Evolutionary conservation across 2,329 filamentous ascomycete genomes (phyloP).

Genomic region (Pseudocercospora cruenta): DNA sequence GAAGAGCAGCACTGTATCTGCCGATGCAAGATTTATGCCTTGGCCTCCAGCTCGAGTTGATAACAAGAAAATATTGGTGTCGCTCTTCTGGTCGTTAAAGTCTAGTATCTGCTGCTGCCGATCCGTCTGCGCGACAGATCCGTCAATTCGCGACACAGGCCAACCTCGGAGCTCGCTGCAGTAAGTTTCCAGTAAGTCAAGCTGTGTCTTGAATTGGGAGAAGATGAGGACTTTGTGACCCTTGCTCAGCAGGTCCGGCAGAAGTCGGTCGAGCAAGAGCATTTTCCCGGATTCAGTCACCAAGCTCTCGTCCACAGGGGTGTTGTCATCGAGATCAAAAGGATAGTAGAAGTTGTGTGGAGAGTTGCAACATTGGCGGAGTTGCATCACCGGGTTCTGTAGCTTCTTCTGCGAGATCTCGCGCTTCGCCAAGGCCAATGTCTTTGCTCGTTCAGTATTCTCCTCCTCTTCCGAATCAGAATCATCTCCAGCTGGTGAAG

Average conservation of each 20-base stretch:
- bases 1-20: slow-evolving; percentile 90
- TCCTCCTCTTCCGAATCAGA: slow-evolving; percentile 55
- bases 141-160: slow-evolving; percentile 88
- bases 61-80: slow-evolving; percentile 74
- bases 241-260: slow-evolving; percentile 72
- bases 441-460: slow-evolving; percentile 67
- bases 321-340: slow-evolving; percentile 65
- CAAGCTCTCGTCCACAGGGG: slow-evolving; percentile 73
- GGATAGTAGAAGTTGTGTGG: slow-evolving; percentile 98
- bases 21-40: slow-evolving; percentile 89
- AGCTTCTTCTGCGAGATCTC: slow-evolving; percentile 91
- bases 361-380: slow-evolving; percentile 87
- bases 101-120: slow-evolving; percentile 54
- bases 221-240: slow-evolving; percentile 94
- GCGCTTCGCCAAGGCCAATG: slow-evolving; percentile 77
- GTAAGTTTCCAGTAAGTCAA: slow-evolving; percentile 89
- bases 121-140: slow-evolving; percentile 72
- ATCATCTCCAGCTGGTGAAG: slow-evolving; percentile 47
- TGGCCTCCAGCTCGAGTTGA: slow-evolving; percentile 91
- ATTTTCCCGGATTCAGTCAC: slow-evolving; percentile 93
- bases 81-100: slow-evolving; percentile 49
- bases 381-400: slow-evolving; percentile 89
- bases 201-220: slow-evolving; percentile 91
- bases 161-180: slow-evolving; percentile 75
- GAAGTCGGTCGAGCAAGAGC: slow-evolving; percentile 84